Base-by-base conservation (phyloP, 805 yeast species). In the Candida berthetii region DNA sequence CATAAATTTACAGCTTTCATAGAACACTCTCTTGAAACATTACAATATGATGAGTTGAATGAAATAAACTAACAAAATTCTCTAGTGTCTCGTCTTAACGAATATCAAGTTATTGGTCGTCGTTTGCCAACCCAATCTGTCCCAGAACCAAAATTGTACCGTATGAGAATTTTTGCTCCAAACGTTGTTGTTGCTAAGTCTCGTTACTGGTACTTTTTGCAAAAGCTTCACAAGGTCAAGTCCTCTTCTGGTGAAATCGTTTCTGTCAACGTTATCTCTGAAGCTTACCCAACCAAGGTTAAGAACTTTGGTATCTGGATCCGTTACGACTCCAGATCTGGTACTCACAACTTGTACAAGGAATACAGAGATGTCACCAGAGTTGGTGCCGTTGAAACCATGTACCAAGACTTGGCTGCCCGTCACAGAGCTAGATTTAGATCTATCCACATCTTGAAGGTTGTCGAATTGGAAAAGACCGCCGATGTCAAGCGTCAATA, bases 321-420 rank as follows among this genome's bases (percentile, higher is more conserved):
- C 72, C 90, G 99, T 82, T 93, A 93, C 86, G 99, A 93, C 72
- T 93, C 99, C 58, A 95, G 99, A 85, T 93, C 99, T 60, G 99
- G 99, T 80, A 90, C 96, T 67, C 99, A 93, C 95, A 93, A 93
- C 95, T 93, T 93, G 97, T 93, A 93, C 96, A 93, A 93, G 83
- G 99, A 93, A 81, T 87, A 88, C 93, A 89, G 99, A 78, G 99
- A 91, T 65, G 95, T 91, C 63, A 76, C 96, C 80, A 93, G 99
- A 81, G 95, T 89, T 54, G 96, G 87, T 72, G 99, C 98, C 61
- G 97, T 93, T 68, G 96, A 86, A 75, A 78, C 93, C 69, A 84
- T 93, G 84, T 93, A 93, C 93, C 90, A 85, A 74, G 99, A 93
- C 77, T 85, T 93, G 85, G 99, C 99, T 76, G 97, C 99, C 62